These are phyloP conservation scores for Xerocomus potaroensis DNA, from an alignment of 768 basidiomycete species.

Conservation along the genomic window DNA sequence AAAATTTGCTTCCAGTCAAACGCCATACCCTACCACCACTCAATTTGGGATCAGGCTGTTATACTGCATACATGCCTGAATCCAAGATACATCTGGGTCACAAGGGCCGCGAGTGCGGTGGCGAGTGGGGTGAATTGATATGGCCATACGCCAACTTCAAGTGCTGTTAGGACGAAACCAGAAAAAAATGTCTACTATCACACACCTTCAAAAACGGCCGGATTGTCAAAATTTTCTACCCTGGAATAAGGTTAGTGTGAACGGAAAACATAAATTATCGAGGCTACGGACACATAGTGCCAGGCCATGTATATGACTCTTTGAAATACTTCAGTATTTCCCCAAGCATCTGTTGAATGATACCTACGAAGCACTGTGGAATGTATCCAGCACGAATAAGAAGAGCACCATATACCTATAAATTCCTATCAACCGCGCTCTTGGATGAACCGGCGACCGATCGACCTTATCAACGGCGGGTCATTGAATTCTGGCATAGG, in stretches of 20 bases:
- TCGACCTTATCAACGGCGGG: background rate
- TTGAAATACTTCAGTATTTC: background rate
- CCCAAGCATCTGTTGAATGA: background rate
- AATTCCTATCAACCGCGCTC: too few species aligned
- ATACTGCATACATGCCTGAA: constrained; percentile 33
- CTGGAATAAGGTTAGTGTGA: background rate
- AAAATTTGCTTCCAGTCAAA: constrained; percentile 8
- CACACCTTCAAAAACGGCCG: constrained; percentile 8
- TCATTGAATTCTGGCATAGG: background rate
- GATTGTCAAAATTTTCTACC: constrained; percentile 11
- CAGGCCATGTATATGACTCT: constrained; percentile 14
- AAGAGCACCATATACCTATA: constrained; percentile 9
- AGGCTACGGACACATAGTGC: constrained; percentile 6
- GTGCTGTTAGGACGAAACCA: background rate
- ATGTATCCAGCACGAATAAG: constrained; percentile 9
- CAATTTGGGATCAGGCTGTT: background rate
- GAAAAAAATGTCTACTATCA: background rate
- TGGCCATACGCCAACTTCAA: constrained; percentile 41
- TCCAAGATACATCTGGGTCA: constrained; percentile 47
- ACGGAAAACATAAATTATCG: background rate
- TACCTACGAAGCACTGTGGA: constrained; percentile 12
- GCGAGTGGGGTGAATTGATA: constrained; percentile 48
- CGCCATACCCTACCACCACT: constrained; percentile 12
- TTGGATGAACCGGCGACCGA: background rate
- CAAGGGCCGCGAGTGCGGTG: constrained; percentile 42